phyloP scores from a whole-genome alignment of 2,329 filamentous ascomycete genomes.

The Nectriaceae sp. region DNA sequence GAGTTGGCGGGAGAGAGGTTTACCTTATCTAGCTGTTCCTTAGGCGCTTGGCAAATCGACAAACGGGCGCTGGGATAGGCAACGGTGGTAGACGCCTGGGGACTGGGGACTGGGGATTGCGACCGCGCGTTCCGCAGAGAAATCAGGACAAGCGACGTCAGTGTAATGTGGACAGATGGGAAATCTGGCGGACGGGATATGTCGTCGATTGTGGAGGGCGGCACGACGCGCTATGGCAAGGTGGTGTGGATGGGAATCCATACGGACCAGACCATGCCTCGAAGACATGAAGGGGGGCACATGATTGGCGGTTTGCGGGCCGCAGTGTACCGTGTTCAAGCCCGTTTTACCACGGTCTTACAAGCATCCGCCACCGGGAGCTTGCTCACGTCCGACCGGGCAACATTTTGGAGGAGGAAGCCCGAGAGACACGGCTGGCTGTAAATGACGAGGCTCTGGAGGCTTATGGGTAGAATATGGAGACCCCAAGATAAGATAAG shows the following conservation, averaged over 20 bases:
- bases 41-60: slow-evolving; percentile 10
- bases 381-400: too few species aligned
- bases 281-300: slow-evolving; percentile 23
- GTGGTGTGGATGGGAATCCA: slow-evolving; percentile 24
- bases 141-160: slow-evolving; percentile 15
- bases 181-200: slow-evolving; percentile 28
- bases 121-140: slow-evolving; percentile 36
- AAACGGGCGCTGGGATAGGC: slow-evolving; percentile 21
- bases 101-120: slow-evolving; percentile 26
- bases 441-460: not conserved
- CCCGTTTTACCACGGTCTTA: slow-evolving; percentile 15
- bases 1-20: slow-evolving; percentile 8
- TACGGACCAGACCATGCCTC: slow-evolving; percentile 14
- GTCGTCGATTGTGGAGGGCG: slow-evolving; percentile 31
- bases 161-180: slow-evolving; percentile 17
- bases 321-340: slow-evolving; percentile 8
- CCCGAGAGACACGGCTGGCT: not conserved
- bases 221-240: slow-evolving; percentile 16
- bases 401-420: too few species aligned
- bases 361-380: slow-evolving; percentile 3
- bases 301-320: slow-evolving; percentile 33
- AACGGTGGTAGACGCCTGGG: slow-evolving; percentile 12
- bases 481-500: not conserved
- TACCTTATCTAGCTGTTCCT: not conserved
- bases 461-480: not conserved